Evolutionary conservation across 23 red algal species (phyloP).

Genomic region (Cyanidioschyzon merolae): DNA sequence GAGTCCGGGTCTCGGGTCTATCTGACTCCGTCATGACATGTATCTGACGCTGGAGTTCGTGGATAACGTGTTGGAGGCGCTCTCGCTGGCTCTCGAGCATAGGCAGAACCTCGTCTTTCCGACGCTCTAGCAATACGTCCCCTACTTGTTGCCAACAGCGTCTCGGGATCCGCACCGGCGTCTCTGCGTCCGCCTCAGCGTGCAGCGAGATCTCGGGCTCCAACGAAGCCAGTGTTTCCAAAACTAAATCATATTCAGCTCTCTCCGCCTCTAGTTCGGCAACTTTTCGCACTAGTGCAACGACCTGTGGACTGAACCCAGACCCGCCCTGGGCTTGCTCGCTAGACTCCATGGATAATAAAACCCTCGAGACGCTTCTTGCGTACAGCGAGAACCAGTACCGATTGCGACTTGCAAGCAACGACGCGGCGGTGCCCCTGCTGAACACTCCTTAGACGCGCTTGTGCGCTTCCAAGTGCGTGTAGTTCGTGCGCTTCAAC

Average conservation of each 20-base stretch:
- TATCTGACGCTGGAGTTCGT: neutral
- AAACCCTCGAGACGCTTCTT: no score
- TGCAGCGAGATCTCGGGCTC: neutral
- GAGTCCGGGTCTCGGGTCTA: neutral
- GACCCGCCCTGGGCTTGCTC: neutral
- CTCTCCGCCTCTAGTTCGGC: neutral
- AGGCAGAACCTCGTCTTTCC: neutral
- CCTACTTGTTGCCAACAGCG: conserved; percentile 15
- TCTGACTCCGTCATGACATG: neutral
- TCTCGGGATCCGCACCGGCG: neutral
- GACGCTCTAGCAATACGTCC: neutral
- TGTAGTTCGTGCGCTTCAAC: no score
- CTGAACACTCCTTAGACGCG: no score
- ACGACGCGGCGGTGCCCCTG: no score
- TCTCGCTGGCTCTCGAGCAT: neutral
- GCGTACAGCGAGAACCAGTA: no score
- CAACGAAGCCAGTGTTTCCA: neutral
- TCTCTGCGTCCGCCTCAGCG: neutral
- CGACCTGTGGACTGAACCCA: neutral
- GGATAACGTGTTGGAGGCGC: neutral
- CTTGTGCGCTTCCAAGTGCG: no score
- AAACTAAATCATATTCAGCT: neutral
- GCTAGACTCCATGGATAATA: neutral
- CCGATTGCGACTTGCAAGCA: no score
- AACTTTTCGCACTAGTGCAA: neutral